Base-by-base conservation (phyloP, 768 basidiomycete species). In the Lactarius vividus region DNA sequence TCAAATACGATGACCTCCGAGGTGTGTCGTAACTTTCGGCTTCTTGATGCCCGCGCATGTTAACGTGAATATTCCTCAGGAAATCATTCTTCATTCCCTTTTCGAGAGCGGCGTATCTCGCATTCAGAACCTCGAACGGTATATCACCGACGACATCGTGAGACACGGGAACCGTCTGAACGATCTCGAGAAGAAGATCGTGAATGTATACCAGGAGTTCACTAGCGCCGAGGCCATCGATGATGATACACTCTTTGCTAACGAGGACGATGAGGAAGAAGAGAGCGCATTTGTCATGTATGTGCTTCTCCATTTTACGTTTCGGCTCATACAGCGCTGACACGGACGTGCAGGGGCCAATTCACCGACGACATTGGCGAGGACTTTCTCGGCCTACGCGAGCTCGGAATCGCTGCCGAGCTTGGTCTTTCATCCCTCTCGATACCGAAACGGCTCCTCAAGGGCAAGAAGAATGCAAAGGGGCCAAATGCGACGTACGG, bases 71-170 rank as follows among this genome's bases (percentile, higher is more conserved):
- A 2, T 35, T 42, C 26, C 23, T n/a, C 65, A 96, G 94, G 94
- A 96, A 87, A 96, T 97, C 39, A 87, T 96, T 42, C 82, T 95
- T 2, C 94, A 96, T 74, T 90, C 93, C 0, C 79, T 98, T 20
- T 92, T 95, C 70, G 94, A 97, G 77, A 92, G 90, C 66, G 96
- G 96, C 5, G 86, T 84, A 8, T 85, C 92, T 0, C 84, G 86
- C 62, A 79, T 94, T 10, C 82, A 87, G 71, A 89, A 92, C 67
- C 83, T 98, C 1, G 93, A 96, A 70, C 83, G 87, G 15, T 95
- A 97, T 74, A 85, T 98, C 73, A 85, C 85, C 57, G 95, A 98
- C 67, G 96, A 97, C 66, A 83, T 98, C 46, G 81, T 93, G 71
- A 83, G 92, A 54, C 88, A 96, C 72, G 92, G 93, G 9, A 75